Percentiles rank a stretch among this genome's conserved stretches.
phyloP scores from a whole-genome alignment of 1,284 basidiomycete species.

The Melampsora larici-populina region DNA sequence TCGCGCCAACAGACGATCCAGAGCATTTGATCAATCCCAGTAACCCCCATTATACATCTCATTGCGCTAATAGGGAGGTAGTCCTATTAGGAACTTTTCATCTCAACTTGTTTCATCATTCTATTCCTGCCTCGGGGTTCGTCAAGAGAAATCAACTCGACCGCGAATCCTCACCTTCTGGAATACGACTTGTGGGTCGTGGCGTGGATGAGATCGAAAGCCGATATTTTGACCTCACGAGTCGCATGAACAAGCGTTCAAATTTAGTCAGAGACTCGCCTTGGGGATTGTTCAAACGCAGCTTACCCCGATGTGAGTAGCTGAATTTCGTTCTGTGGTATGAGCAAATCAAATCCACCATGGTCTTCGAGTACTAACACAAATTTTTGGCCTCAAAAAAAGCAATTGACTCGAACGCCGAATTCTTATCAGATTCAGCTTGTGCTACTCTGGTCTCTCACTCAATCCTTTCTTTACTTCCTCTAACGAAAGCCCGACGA shows the following conservation, averaged over 20 bases:
- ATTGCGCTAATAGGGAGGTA: conserved; percentile 4
- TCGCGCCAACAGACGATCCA: conserved; percentile 22
- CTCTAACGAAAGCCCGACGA: neutral
- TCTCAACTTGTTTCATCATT: conserved; percentile 3
- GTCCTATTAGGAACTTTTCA: conserved; percentile 20
- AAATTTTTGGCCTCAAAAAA: too few species aligned
- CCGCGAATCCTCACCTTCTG: neutral
- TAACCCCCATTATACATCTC: conserved; percentile 25
- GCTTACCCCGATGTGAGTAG: neutral
- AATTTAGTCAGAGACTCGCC: neutral
- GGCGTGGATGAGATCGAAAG: neutral
- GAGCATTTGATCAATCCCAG: conserved; percentile 24
- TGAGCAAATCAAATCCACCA: too few species aligned
- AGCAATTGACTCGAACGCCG: neutral
- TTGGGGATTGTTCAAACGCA: conserved; percentile 26
- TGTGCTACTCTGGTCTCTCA: conserved; percentile 3
- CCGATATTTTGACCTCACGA: conserved; percentile 11
- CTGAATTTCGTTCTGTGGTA: too few species aligned
- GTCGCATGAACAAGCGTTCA: conserved; percentile 3
- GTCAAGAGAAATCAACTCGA: neutral
- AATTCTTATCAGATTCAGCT: conserved; percentile 10
- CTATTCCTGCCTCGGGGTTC: neutral
- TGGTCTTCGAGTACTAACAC: too few species aligned
- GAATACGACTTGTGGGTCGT: neutral
- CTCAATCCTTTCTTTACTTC: conserved; percentile 11